A percentile compares a stretch with the other conserved stretches of the same genome.
These are phyloP conservation scores for Linnemannia exigua DNA, from an alignment of 192 early-diverging fungal species.

Conservation along the genomic window DNA sequence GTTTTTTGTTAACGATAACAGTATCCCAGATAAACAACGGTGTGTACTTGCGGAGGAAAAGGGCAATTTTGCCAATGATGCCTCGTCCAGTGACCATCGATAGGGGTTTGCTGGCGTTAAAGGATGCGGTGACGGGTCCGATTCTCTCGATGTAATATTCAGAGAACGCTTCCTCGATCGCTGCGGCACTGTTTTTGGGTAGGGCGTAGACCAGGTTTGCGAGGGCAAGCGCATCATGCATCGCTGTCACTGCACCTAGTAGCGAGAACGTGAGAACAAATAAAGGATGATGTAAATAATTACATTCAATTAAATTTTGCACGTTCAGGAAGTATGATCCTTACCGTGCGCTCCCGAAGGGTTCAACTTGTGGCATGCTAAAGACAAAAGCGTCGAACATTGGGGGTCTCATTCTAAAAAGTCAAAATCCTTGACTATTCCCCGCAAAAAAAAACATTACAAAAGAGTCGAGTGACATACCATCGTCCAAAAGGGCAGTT, in stretches of 20 bases:
- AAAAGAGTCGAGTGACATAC: no score
- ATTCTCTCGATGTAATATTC: background rate
- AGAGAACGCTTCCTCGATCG: background rate
- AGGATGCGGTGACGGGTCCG: background rate
- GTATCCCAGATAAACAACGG: background rate
- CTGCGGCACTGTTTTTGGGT: background rate
- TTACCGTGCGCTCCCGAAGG: background rate
- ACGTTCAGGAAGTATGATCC: background rate
- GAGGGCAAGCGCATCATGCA: background rate
- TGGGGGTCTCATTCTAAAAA: no score
- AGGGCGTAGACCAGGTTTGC: background rate
- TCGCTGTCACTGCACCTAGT: background rate
- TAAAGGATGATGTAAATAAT: no score
- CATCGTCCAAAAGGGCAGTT: conserved; percentile 14
- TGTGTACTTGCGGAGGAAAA: background rate
- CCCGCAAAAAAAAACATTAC: no score
- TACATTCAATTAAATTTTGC: no score
- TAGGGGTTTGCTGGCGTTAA: background rate
- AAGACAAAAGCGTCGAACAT: no score
- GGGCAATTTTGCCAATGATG: background rate
- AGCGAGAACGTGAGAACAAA: background rate
- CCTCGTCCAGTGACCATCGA: background rate
- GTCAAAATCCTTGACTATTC: no score
- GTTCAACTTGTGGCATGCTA: conserved; percentile 1
- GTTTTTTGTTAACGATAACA: background rate